phyloP scores from a whole-genome alignment of 805 yeast genomes.

The Starmerella riodocensis region DNA sequence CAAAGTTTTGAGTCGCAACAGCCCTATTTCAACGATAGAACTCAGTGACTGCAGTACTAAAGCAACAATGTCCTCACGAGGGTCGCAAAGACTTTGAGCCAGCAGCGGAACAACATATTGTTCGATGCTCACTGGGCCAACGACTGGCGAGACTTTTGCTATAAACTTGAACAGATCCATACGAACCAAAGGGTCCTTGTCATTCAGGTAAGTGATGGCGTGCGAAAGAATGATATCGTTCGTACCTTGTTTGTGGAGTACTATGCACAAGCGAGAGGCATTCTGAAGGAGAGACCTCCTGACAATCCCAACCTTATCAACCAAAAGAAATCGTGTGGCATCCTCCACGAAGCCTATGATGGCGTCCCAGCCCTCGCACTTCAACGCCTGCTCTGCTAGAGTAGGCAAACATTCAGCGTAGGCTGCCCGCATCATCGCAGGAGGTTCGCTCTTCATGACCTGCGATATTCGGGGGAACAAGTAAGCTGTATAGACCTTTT shows the following conservation, averaged over 20 bases:
- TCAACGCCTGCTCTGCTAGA: slow-evolving; percentile 50
- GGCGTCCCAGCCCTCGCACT: slow-evolving; percentile 20
- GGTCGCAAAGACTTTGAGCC: slow-evolving; percentile 69
- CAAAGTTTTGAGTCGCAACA: slow-evolving; percentile 37
- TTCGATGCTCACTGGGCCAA: slow-evolving; percentile 72
- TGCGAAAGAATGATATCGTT: slow-evolving; percentile 84
- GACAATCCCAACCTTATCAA: slow-evolving; percentile 55
- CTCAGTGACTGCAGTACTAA: slow-evolving; percentile 49
- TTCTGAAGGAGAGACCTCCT: slow-evolving; percentile 55
- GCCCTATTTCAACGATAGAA: slow-evolving; percentile 43
- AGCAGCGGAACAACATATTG: slow-evolving; percentile 78
- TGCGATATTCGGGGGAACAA: slow-evolving; percentile 50
- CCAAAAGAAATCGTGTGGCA: slow-evolving; percentile 49
- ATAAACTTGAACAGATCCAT: slow-evolving; percentile 60
- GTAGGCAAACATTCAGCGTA: slow-evolving; percentile 64
- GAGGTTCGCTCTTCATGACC: slow-evolving; percentile 31
- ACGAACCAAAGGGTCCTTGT: slow-evolving; percentile 52
- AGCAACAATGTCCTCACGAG: slow-evolving; percentile 60
- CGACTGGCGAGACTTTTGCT: slow-evolving; percentile 59
- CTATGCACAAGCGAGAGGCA: slow-evolving; percentile 64
- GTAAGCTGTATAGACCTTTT: slow-evolving; percentile 67
- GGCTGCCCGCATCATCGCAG: slow-evolving; percentile 43
- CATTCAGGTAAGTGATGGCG: slow-evolving; percentile 80
- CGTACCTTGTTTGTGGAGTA: slow-evolving; percentile 75
- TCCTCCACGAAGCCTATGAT: slow-evolving; percentile 45